A percentile compares a stretch with the other conserved stretches of the same genome.
phyloP scores from a whole-genome alignment of 192 early-diverging fungal genomes.

The Gryganskiella cystojenkinii region DNA sequence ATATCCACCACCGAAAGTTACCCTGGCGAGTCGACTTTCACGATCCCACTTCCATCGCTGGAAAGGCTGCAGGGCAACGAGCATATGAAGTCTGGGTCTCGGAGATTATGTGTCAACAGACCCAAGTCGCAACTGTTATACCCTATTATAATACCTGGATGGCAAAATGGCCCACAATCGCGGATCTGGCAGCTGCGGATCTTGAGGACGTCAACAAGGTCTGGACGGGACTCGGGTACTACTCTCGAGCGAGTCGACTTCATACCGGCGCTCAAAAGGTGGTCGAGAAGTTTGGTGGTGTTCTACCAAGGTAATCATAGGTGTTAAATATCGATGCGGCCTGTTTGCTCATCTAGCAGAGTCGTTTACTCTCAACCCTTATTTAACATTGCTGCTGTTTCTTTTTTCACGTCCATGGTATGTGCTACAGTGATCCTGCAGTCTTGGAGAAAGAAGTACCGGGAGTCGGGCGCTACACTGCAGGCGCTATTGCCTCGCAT shows the following conservation, averaged over 20 bases:
- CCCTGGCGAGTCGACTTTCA: conserved; percentile 70
- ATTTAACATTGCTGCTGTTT: background rate
- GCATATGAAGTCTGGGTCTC: conserved; percentile 83
- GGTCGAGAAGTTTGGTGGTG: conserved; percentile 59
- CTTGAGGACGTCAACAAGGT: conserved; percentile 70
- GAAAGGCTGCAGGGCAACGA: conserved; percentile 54
- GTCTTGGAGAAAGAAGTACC: conserved; percentile 68
- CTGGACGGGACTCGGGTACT: conserved; percentile 86
- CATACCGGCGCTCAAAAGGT: conserved; percentile 74
- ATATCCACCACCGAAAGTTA: conserved; percentile 65
- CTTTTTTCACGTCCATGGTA: background rate
- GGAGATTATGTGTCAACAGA: conserved; percentile 91
- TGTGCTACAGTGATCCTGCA: conserved; percentile 48
- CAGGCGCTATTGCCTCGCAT: conserved; percentile 77
- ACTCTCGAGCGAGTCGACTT: conserved; percentile 74
- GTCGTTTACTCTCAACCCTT: background rate
- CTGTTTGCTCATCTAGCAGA: too few relatives aligned
- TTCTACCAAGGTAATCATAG: conserved; percentile 60
- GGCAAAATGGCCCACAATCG: conserved; percentile 75
- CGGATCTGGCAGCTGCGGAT: conserved; percentile 69
- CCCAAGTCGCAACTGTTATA: conserved; percentile 78
- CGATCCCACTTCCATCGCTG: background rate
- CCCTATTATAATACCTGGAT: conserved; percentile 79
- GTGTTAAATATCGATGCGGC: background rate
- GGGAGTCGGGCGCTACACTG: conserved; percentile 78